phyloP scores from a whole-genome alignment of 1,284 basidiomycete genomes.

The Rhizopogon parksii region DNA sequence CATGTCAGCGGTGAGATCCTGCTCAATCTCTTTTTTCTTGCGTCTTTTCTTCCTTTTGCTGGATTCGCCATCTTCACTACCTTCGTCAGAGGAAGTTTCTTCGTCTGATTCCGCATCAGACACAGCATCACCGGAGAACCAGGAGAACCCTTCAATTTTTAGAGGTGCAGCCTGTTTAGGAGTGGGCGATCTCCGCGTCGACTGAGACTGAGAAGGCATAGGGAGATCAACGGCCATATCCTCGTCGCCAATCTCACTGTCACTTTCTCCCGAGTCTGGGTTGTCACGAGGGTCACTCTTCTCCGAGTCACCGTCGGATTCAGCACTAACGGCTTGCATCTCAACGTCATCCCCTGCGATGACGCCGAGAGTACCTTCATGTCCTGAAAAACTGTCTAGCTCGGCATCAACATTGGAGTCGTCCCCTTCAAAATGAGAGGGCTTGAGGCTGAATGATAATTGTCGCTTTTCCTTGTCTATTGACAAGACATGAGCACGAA shows the following conservation, averaged over 20 bases:
- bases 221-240: conserved; percentile 40
- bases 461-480: conserved; percentile 72
- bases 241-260: conserved; percentile 27
- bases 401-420: conserved; percentile 25
- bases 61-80: conserved; percentile 43
- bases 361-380: conserved; percentile 25
- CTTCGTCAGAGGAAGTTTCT: conserved; percentile 39
- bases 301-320: conserved; percentile 18
- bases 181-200: conserved; percentile 11
- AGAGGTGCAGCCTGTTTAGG: conserved; percentile 32
- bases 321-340: conserved; percentile 8
- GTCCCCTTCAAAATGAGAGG: conserved; percentile 69
- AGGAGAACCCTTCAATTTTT: conserved; percentile 62
- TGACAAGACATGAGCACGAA: conserved; percentile 73
- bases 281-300: conserved; percentile 20
- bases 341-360: conserved; percentile 16
- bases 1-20: conserved; percentile 82
- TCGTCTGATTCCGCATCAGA: conserved; percentile 30
- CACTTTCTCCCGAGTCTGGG: conserved; percentile 23
- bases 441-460: conserved; percentile 86
- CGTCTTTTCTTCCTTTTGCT: conserved; percentile 56
- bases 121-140: conserved; percentile 43
- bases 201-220: conserved; percentile 14
- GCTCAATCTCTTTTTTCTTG: conserved; percentile 64
- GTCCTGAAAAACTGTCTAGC: conserved; percentile 16